Evolutionary conservation across 148 eudicot genomes (phyloP), one percentile per base, ranked within the genome.

Genomic region (Camellia granthamiana): DNA sequence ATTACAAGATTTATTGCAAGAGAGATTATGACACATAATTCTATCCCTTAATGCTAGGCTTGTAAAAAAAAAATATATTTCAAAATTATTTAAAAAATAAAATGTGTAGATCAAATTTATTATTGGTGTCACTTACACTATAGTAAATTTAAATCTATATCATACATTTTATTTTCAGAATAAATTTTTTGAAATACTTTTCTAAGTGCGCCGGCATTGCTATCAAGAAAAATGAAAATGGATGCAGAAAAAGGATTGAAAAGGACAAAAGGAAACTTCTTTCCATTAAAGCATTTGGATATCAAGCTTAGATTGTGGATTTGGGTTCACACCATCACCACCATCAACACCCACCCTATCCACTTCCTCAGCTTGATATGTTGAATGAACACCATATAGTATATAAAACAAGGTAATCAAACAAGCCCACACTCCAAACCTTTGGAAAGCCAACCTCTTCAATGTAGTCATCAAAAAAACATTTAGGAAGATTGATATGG

Each of bases 301-400:
- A 52, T 89, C 90, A 43, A 85, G 12, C 83, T 89, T 91, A 21
- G 84, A 75, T 77, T 87, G 89, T 14, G 87, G 88, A 18, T 76
- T 38, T 38, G 82, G 65, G 74, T 44, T 75, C 70, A 38, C 72
- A 51, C 81, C 87, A 85, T 77, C 82, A 72, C 12, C 84, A 19
- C 73, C 81, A 85, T 69, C 84, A 61, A 13, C 60, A 6, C 63
- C 78, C 62, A 72, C 75, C 38, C 85, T 41, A 72, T 83, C 89
- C 66, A 64, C 68, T 81, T 89, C 88, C 78, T 91, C 94, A 13
- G 87, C 90, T 52, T 80, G 81, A 62, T 87, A 92, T 10, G 94
- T 91, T 3, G 94, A 88, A 63, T 91, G 97, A 83, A 92, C 97
- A 75, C 94, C 94, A 77, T 92, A 91, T 3, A 90, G 13, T 16